Evolutionary conservation across 768 basidiomycete genomes (phyloP), one percentile per base, ranked within the genome.

Genomic region (Podaxis mareebaensis): DNA sequence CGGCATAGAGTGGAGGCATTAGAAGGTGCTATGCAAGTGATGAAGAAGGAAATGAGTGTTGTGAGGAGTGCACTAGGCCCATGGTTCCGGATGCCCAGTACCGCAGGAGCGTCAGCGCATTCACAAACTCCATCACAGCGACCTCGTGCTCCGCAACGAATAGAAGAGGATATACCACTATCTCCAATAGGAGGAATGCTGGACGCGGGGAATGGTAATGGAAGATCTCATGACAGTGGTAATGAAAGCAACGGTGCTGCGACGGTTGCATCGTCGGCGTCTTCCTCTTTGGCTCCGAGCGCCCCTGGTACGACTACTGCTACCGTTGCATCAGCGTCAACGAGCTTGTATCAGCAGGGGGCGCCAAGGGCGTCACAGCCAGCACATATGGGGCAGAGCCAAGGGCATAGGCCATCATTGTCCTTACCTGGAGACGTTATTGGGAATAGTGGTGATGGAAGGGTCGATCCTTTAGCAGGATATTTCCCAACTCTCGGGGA

Each of bases 41-140:
- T 86, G 69, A 79, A 79, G 55, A 80, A 77, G 42, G 91, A 95
- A 65, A 77, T 92, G 70, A 76, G 78, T 10, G 74, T 75, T 7
- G 78, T 86, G 36, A 85, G 82, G 69, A 74, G 68, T n/a, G 84
- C 82, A 4, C 72, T 95, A 15, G 90, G 90, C 0, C 91, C 78
- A 22, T 78, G 76, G 77, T 72, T 69, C 55, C 72, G 69, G 44
- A 64, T 53, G 44, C 51, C 61, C 17, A 60, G 49, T 51, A 28
- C 10, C 20, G 26, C 48, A 44, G 58, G 48, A n/a, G 40, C 40
- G 11, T 53, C 49, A 49, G n/a, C 6, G 11, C 59, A 59, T 17
- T 38, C 56, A 39, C 38, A 53, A 49, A 26, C 26, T 8, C 59
- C 59, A 10, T 28, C 56, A 39, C 38, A 53, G 13, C 65, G 52